Conservation (phyloP, 2,329 filamentous ascomycete species). For the Penicillium hordei region DNA sequence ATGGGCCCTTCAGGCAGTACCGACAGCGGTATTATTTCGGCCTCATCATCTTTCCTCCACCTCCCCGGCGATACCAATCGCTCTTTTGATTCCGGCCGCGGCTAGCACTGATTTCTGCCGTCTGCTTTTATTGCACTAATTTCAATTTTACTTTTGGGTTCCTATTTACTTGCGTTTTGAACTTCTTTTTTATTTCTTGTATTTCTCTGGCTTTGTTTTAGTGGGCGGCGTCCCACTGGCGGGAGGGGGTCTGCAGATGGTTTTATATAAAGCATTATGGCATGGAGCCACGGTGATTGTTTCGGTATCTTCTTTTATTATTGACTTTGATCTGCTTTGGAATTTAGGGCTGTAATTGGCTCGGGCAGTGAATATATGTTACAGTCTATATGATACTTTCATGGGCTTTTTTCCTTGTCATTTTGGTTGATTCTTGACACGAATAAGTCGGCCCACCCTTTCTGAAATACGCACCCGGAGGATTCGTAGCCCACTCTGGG, state of each 20-base stretch:
- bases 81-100: constrained; percentile 20
- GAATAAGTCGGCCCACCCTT: too few species aligned
- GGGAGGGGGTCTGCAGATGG: constrained; percentile 19
- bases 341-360: constrained; percentile 10
- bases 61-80: constrained; percentile 21
- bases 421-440: background rate
- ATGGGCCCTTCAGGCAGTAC: constrained; percentile 14
- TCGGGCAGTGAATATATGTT: constrained; percentile 14
- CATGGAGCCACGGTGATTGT: constrained; percentile 28
- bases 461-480: too few species aligned
- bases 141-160: constrained; percentile 7
- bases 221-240: constrained; percentile 29
- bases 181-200: constrained; percentile 4
- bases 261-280: constrained; percentile 27
- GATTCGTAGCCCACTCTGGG: too few species aligned
- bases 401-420: background rate
- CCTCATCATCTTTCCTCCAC: constrained; percentile 32
- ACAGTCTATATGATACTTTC: background rate
- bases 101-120: constrained; percentile 12
- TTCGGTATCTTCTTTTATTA: constrained; percentile 12
- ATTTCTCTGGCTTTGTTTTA: constrained; percentile 3
- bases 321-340: constrained; percentile 16
- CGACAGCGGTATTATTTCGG: constrained; percentile 25
- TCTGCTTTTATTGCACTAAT: constrained; percentile 4
- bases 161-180: constrained; percentile 4